Evolutionary conservation across 2,329 filamentous ascomycete species (phyloP).

Genomic region (Trichoderma simmonsii): DNA sequence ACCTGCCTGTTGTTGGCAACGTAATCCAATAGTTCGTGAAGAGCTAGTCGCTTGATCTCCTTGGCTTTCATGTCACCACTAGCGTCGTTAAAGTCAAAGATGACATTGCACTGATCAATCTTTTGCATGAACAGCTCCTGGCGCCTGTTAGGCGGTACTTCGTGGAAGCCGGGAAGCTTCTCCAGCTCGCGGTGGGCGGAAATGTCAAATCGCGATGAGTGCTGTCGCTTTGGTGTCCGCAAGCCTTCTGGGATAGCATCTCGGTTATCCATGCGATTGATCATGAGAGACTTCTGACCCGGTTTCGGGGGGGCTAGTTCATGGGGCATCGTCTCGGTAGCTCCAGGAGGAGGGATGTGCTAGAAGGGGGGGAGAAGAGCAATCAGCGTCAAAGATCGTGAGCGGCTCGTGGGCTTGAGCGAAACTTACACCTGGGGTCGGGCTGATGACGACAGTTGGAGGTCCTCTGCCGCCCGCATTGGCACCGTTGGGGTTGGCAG

Average conservation of each 20-base stretch:
- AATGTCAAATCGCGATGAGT: constrained; percentile 96
- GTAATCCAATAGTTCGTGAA: constrained; percentile 96
- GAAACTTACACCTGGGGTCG: constrained; percentile 77
- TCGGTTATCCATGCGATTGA: constrained; percentile 91
- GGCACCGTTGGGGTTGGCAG: constrained; percentile 38
- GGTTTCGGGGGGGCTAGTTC: constrained; percentile 93
- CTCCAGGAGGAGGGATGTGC: constrained; percentile 90
- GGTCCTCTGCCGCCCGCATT: constrained; percentile 49
- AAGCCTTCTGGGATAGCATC: constrained; percentile 89
- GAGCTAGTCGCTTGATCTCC: constrained; percentile 94
- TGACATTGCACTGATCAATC: constrained; percentile 99
- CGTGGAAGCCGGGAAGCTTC: constrained; percentile 95
- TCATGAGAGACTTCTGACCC: constrained; percentile 80
- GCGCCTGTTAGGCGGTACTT: constrained; percentile 89
- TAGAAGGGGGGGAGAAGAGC: constrained; percentile 19
- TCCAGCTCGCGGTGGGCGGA: constrained; percentile 95
- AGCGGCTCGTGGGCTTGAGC: not conserved
- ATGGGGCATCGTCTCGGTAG: constrained; percentile 96
- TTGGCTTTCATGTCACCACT: constrained; percentile 99
- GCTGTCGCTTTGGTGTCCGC: constrained; percentile 91
- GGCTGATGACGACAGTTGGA: constrained; percentile 91
- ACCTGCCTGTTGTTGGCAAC: constrained; percentile 98
- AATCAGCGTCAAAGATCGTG: constrained; percentile 1
- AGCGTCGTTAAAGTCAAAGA: constrained; percentile 99
- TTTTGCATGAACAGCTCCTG: constrained; percentile 99